Percentiles rank a stretch among this genome's conserved stretches.
These are phyloP conservation scores for Albatrellus ellisii DNA, from an alignment of 768 basidiomycete genomes.

Conservation along the genomic window DNA sequence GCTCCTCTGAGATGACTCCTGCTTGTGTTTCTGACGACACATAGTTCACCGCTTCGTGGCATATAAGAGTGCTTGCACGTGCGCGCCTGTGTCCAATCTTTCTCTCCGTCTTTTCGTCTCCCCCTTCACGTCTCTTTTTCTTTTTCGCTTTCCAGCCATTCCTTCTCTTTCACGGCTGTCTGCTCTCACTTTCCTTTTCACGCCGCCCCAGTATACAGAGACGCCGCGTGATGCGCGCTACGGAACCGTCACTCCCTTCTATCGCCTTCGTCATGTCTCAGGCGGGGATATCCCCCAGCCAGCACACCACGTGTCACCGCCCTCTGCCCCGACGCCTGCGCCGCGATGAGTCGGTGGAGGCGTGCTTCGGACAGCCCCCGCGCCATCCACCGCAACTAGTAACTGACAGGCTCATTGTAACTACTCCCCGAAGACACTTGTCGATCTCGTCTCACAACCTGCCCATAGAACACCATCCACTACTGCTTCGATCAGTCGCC, in stretches of 20 bases:
- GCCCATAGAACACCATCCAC: slow-evolving; percentile 10
- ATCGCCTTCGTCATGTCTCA: slow-evolving; percentile 12
- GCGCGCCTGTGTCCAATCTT: no score
- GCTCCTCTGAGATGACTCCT: no score
- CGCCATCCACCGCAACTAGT: slow-evolving; percentile 12
- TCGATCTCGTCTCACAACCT: neutral
- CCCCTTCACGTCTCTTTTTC: no score
- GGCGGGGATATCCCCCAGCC: neutral
- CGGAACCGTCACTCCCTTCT: slow-evolving; percentile 11
- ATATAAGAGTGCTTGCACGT: no score
- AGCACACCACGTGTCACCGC: neutral
- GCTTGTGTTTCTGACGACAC: no score
- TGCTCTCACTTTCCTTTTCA: no score
- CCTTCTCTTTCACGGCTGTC: no score
- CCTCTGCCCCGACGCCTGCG: neutral
- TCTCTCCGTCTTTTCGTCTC: no score
- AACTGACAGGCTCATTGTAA: slow-evolving; percentile 11
- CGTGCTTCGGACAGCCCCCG: slow-evolving; percentile 8
- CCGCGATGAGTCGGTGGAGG: slow-evolving; percentile 4
- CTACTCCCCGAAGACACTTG: neutral
- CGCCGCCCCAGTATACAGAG: no score
- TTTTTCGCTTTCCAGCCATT: no score
- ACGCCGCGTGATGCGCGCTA: slow-evolving; percentile 13
- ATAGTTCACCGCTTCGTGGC: no score
- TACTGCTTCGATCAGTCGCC: slow-evolving; percentile 8